Percentiles rank a stretch among this genome's conserved stretches.
These are phyloP conservation scores for Microcos paniculata DNA, from an alignment of 345 rosid genomes.

Conservation along the genomic window DNA sequence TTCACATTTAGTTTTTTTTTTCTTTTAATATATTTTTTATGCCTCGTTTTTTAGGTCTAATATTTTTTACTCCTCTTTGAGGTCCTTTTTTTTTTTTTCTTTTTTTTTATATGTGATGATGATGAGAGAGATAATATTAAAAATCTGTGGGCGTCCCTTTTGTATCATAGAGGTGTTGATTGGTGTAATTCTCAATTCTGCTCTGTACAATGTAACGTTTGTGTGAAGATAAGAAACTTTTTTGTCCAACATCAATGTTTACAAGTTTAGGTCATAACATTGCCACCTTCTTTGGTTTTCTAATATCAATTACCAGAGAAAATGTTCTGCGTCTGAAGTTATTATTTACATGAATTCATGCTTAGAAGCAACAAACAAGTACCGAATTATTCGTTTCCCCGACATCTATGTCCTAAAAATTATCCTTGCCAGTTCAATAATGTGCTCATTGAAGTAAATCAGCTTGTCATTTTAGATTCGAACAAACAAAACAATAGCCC, in stretches of 20 bases:
- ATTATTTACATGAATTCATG: too few species aligned
- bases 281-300: neutral
- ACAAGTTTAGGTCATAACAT: neutral
- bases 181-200: conserved; percentile 36
- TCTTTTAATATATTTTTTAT: conserved; percentile 18
- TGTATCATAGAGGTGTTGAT: conserved; percentile 54
- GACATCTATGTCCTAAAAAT: too few species aligned
- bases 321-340: too few species aligned
- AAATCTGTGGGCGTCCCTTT: conserved; percentile 31
- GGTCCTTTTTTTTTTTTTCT: conserved; percentile 17
- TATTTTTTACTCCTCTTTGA: conserved; percentile 14
- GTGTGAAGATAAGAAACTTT: conserved; percentile 40
- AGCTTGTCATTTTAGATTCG: too few species aligned
- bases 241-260: conserved; percentile 23
- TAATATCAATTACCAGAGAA: neutral
- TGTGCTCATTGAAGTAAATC: too few species aligned
- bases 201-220: conserved; percentile 40
- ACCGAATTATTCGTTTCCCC: too few species aligned
- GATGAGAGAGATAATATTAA: conserved; percentile 23
- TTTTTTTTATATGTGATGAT: conserved; percentile 27
- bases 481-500: too few species aligned
- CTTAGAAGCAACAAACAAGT: too few species aligned
- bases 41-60: conserved; percentile 31
- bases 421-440: too few species aligned
- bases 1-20: conserved; percentile 33